Conservation (phyloP, 441 rosid species). For the Dalechampia spathulata region DNA sequence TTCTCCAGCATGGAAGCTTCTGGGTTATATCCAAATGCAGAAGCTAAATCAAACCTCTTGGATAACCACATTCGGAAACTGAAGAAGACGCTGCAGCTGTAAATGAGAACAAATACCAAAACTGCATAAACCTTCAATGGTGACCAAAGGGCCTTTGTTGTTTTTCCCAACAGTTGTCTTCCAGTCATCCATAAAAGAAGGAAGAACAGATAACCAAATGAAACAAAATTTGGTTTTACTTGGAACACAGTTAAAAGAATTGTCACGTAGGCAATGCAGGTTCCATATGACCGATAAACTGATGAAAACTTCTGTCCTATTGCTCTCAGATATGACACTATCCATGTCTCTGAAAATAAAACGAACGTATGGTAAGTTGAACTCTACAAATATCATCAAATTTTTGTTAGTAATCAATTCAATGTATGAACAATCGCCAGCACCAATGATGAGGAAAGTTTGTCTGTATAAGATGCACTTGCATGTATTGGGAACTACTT, state of each 20-base stretch:
- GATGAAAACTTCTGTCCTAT: slow-evolving; percentile 78
- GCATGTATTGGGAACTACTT: background rate
- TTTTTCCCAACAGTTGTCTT: slow-evolving; percentile 81
- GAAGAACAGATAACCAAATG: slow-evolving; percentile 88
- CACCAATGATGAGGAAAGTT: background rate
- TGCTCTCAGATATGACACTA: slow-evolving; percentile 68
- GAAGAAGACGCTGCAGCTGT: slow-evolving; percentile 68
- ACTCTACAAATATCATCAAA: background rate
- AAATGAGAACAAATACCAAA: slow-evolving; percentile 66
- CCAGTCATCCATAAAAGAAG: slow-evolving; percentile 89
- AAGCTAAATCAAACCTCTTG: slow-evolving; percentile 53
- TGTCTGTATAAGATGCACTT: background rate
- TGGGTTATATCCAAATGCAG: slow-evolving; percentile 65
- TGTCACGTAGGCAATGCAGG: slow-evolving; percentile 83
- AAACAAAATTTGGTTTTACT: slow-evolving; percentile 74
- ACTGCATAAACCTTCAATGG: slow-evolving; percentile 77
- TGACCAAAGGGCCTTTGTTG: slow-evolving; percentile 82
- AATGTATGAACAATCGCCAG: background rate
- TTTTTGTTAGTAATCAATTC: background rate
- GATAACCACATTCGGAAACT: slow-evolving; percentile 69
- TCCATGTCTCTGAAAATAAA: slow-evolving; percentile 64
- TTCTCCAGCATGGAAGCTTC: slow-evolving; percentile 71
- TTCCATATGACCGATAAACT: slow-evolving; percentile 88
- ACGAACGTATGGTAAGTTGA: slow-evolving; percentile 10
- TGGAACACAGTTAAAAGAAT: slow-evolving; percentile 79